Conservation (phyloP, 495 filamentous ascomycete genomes). For the Tuber magnatum region DNA sequence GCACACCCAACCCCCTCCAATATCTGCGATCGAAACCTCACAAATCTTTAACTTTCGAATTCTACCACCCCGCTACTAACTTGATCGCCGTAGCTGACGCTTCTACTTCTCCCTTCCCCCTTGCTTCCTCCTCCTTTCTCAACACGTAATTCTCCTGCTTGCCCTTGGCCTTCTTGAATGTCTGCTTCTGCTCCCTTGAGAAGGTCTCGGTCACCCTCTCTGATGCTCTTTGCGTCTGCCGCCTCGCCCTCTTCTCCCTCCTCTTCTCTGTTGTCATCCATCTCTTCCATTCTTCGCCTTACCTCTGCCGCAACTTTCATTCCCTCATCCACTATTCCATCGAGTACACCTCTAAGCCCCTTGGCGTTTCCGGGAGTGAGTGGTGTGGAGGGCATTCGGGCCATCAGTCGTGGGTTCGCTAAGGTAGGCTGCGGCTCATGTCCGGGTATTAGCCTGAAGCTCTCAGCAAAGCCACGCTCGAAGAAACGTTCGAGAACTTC, state of each 20-base stretch:
- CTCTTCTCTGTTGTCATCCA: conserved; percentile 68
- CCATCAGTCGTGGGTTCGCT: conserved; percentile 38
- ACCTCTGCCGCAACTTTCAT: conserved; percentile 93
- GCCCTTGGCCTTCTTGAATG: conserved; percentile 18
- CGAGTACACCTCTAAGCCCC: conserved; percentile 81
- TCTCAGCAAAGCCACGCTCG: conserved; percentile 67
- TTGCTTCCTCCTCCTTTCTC: conserved; percentile 15
- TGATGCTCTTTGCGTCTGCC: conserved; percentile 47
- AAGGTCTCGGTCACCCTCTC: conserved; percentile 53
- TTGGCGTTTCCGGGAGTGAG: conserved; percentile 52
- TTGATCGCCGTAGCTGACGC: conserved; percentile 11
- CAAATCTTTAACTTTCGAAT: conserved; percentile 4
- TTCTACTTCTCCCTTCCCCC: conserved; percentile 21
- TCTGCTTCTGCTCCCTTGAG: conserved; percentile 69
- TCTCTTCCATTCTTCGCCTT: conserved; percentile 83
- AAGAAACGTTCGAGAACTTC: conserved; percentile 95
- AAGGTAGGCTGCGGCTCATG: conserved; percentile 33
- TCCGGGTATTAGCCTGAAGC: conserved; percentile 54
- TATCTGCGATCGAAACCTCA: neutral
- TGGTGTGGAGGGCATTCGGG: conserved; percentile 45
- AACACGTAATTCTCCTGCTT: conserved; percentile 21
- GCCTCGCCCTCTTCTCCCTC: conserved; percentile 68
- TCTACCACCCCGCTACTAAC: neutral
- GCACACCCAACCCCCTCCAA: neutral
- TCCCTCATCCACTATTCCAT: conserved; percentile 94